A percentile compares a stretch with the other conserved stretches of the same genome.
Evolutionary conservation across 495 filamentous ascomycete species (phyloP).

Genomic region (Cudoniella acicularis): DNA sequence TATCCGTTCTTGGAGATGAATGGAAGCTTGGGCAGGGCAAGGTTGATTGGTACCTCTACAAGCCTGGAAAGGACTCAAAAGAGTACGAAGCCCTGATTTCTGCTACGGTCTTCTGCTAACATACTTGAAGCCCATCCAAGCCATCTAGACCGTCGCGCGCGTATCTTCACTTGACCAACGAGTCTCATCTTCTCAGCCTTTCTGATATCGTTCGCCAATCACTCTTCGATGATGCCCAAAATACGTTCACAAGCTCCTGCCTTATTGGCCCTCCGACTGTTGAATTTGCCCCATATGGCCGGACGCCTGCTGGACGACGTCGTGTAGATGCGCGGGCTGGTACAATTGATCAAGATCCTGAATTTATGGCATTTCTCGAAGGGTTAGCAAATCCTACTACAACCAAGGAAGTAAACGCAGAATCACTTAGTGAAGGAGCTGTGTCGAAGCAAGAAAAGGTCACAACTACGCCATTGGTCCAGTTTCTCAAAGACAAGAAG

Average conservation of each 20-base stretch:
- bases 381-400: conserved; percentile 74
- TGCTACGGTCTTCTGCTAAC: conserved; percentile 3
- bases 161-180: conserved; percentile 69
- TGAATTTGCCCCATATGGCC: conserved; percentile 80
- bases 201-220: conserved; percentile 61
- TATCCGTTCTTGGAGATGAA: conserved; percentile 67
- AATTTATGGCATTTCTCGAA: conserved; percentile 91
- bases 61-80: conserved; percentile 79
- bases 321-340: conserved; percentile 83
- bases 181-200: conserved; percentile 55
- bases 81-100: too few relatives aligned
- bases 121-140: conserved; percentile 61
- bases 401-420: conserved; percentile 40
- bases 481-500: conserved; percentile 87
- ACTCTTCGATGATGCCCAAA: conserved; percentile 70
- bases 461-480: conserved; percentile 82
- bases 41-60: conserved; percentile 77
- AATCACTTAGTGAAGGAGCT: conserved; percentile 43
- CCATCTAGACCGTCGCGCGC: conserved; percentile 71
- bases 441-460: conserved; percentile 59
- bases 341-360: conserved; percentile 91
- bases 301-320: conserved; percentile 65
- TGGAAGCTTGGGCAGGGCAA: conserved; percentile 77
- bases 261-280: conserved; percentile 71
- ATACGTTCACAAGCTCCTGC: conserved; percentile 60